These are phyloP conservation scores for Arthrobotrys musiformis DNA, from an alignment of 2,329 filamentous ascomycete genomes.

Conservation along the genomic window DNA sequence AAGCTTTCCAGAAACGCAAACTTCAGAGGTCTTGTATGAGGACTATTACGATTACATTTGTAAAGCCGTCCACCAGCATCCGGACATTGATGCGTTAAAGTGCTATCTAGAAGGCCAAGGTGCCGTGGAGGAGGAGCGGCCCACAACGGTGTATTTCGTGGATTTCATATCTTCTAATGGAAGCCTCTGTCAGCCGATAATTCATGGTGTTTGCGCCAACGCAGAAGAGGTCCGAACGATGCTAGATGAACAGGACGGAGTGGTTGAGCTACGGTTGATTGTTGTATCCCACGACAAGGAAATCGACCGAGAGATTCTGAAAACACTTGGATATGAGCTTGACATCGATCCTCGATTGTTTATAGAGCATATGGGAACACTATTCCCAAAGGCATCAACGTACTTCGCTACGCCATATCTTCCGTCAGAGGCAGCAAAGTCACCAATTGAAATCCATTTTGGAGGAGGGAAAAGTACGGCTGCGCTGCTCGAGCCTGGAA, in stretches of 20 bases:
- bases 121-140: constrained; percentile 4
- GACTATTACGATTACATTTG: constrained; percentile 54
- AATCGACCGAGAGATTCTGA: constrained; percentile 44
- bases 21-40: constrained; percentile 14
- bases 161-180: constrained; percentile 38
- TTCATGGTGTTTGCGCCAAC: constrained; percentile 44
- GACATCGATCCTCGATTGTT: constrained; percentile 50
- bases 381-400: constrained; percentile 41
- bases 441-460: constrained; percentile 53
- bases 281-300: constrained; percentile 49
- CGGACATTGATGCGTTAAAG: constrained; percentile 44
- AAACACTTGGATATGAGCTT: constrained; percentile 47
- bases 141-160: constrained; percentile 29
- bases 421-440: constrained; percentile 41
- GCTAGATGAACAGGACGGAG: constrained; percentile 46
- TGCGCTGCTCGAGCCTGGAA: constrained; percentile 19
- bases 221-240: constrained; percentile 38
- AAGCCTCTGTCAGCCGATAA: constrained; percentile 42
- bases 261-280: constrained; percentile 37
- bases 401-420: constrained; percentile 52
- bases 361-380: constrained; percentile 50
- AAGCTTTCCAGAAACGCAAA: constrained; percentile 29
- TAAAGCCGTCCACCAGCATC: constrained; percentile 43
- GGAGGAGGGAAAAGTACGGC: constrained; percentile 50
- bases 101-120: constrained; percentile 37